Conservation (phyloP, 805 yeast genomes). For the Kluyveromyces starmeri region DNA sequence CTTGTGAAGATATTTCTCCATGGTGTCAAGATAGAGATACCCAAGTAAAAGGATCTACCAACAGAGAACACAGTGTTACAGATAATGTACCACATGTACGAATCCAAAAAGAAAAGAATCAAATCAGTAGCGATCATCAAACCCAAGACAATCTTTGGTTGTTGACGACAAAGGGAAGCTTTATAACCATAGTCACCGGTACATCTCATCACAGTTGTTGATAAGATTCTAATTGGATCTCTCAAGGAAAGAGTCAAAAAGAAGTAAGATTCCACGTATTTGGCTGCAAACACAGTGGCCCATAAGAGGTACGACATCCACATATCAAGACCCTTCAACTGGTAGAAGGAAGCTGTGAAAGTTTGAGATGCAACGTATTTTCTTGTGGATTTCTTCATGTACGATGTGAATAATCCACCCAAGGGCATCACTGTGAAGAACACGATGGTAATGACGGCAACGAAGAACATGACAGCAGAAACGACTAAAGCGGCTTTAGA, state of each 20-base stretch:
- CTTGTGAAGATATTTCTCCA: constrained; percentile 99
- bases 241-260: constrained; percentile 81
- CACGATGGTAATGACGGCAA: constrained; percentile 73
- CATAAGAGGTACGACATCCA: constrained; percentile 93
- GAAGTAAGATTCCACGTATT: constrained; percentile 83
- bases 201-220: constrained; percentile 86
- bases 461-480: constrained; percentile 79
- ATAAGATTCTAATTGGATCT: constrained; percentile 89
- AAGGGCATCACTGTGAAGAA: constrained; percentile 94
- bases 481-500: constrained; percentile 71
- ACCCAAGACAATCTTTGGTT: constrained; percentile 83
- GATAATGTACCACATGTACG: constrained; percentile 97
- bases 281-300: constrained; percentile 83
- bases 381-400: constrained; percentile 79
- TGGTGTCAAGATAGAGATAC: constrained; percentile 97
- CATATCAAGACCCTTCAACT: constrained; percentile 81
- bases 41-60: constrained; percentile 96
- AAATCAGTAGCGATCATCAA: constrained; percentile 89
- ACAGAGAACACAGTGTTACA: constrained; percentile 92
- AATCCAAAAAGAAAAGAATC: constrained; percentile 94
- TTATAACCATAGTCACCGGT: constrained; percentile 86
- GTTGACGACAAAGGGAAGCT: constrained; percentile 70
- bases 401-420: constrained; percentile 92
- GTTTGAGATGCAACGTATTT: constrained; percentile 89
- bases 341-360: constrained; percentile 85